Conservation (phyloP, 2,329 filamentous ascomycete species). For the Xylaria hypoxylon region DNA sequence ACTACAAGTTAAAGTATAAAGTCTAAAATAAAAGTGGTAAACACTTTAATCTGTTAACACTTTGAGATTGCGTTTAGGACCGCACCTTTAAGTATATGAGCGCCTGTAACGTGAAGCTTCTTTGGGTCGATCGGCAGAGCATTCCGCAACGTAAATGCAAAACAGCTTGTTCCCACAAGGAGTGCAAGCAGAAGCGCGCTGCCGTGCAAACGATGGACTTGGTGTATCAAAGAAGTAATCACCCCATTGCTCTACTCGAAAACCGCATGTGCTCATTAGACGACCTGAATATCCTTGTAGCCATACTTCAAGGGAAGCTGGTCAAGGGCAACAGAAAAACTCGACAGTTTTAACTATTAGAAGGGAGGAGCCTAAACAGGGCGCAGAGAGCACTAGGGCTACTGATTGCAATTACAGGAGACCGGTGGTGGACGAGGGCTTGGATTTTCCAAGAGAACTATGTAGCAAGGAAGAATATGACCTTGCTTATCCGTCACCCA, state of each 20-base stretch:
- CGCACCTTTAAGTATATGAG: background rate
- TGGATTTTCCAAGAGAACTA: constrained; percentile 54
- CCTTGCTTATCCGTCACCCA: constrained; percentile 45
- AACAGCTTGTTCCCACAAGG: background rate
- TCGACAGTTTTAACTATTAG: constrained; percentile 28
- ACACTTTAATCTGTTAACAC: background rate
- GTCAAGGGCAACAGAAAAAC: constrained; percentile 31
- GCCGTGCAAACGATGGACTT: background rate
- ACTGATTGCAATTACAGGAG: constrained; percentile 44
- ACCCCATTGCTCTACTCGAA: constrained; percentile 34
- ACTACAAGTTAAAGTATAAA: background rate
- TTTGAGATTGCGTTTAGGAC: background rate
- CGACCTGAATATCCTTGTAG: constrained; percentile 29
- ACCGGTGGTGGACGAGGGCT: constrained; percentile 49
- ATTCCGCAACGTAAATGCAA: background rate
- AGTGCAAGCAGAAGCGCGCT: background rate
- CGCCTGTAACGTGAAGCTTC: too few relatives aligned
- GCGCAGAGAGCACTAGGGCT: constrained; percentile 42
- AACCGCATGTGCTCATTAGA: constrained; percentile 33
- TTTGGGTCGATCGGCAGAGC: background rate
- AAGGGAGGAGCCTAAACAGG: background rate
- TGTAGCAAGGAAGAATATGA: constrained; percentile 45
- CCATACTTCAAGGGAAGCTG: constrained; percentile 41
- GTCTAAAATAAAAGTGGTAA: background rate
- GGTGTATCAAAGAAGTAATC: background rate